Evolutionary conservation across 345 rosid species (phyloP).

Genomic region (Acer campestre): DNA sequence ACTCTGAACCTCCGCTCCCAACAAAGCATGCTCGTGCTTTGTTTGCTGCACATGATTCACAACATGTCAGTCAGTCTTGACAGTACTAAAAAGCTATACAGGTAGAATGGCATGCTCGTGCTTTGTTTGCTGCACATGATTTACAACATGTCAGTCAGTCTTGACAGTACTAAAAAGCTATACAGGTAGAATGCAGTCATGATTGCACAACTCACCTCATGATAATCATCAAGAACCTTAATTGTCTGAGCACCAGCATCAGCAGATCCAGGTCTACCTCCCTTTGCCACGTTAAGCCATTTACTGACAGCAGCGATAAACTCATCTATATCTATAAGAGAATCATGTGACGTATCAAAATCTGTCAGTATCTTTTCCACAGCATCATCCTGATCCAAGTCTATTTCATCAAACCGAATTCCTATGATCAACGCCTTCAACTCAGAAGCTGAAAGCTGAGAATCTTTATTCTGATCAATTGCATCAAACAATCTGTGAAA

Average conservation of each 20-base stretch:
- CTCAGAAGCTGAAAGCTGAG: conserved; percentile 49
- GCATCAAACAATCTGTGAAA: conserved; percentile 62
- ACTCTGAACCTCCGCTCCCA: conserved; percentile 54
- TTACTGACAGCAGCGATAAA: conserved; percentile 51
- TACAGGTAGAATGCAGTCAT: not conserved
- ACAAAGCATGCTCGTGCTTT: conserved; percentile 61
- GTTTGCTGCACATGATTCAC: conserved; percentile 57
- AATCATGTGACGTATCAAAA: conserved; percentile 62
- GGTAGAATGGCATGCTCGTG: conserved; percentile 51
- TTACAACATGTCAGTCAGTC: conserved; percentile 7
- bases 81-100: not conserved
- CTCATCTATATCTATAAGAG: conserved; percentile 38
- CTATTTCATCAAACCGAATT: conserved; percentile 73
- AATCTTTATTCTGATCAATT: conserved; percentile 62
- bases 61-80: conserved; percentile 5
- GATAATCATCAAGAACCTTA: conserved; percentile 51
- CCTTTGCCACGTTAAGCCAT: conserved; percentile 62
- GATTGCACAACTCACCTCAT: conserved; percentile 42
- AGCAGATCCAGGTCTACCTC: conserved; percentile 40
- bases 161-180: not conserved
- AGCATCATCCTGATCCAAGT: conserved; percentile 69
- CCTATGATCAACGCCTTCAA: conserved; percentile 74
- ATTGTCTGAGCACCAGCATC: conserved; percentile 43
- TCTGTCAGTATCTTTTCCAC: conserved; percentile 58
- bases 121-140: conserved; percentile 64